Percentiles rank a stretch among this genome's conserved stretches.
These are phyloP conservation scores for Sungouiella thailandica DNA, from an alignment of 805 yeast species.

Conservation along the genomic window DNA sequence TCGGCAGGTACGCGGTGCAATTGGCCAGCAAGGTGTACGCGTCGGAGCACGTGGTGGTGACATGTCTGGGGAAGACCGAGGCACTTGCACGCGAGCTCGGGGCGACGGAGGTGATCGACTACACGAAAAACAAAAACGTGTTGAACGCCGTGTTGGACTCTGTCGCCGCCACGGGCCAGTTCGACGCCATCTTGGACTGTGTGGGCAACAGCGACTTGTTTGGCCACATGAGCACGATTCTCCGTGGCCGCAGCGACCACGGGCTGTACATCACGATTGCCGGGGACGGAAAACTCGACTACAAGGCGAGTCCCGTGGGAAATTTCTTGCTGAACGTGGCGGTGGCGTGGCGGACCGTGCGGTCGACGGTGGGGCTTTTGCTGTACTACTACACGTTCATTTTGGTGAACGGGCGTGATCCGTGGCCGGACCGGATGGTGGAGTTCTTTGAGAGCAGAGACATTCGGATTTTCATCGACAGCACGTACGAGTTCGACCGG, in stretches of 20 bases:
- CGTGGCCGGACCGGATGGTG: constrained; percentile 18
- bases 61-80: constrained; percentile 48
- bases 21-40: constrained; percentile 43
- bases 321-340: neutral
- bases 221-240: constrained; percentile 32
- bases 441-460: constrained; percentile 44
- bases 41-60: constrained; percentile 49
- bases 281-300: constrained; percentile 50
- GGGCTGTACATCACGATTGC: constrained; percentile 51
- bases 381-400: constrained; percentile 23
- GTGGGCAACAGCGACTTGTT: constrained; percentile 55
- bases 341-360: constrained; percentile 6
- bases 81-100: constrained; percentile 46
- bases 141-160: constrained; percentile 31
- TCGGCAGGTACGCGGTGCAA: constrained; percentile 54
- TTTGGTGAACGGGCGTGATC: constrained; percentile 7
- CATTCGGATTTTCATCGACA: constrained; percentile 47
- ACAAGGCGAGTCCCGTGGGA: constrained; percentile 8
- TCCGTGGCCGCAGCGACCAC: constrained; percentile 37
- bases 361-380: constrained; percentile 15
- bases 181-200: constrained; percentile 61
- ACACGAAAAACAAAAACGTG: constrained; percentile 39
- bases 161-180: constrained; percentile 32
- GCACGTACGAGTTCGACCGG: constrained; percentile 46
- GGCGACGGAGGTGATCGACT: constrained; percentile 55